Evolutionary conservation across 2,329 filamentous ascomycete species (phyloP).

Genomic region (Aspergillus chevalieri): DNA sequence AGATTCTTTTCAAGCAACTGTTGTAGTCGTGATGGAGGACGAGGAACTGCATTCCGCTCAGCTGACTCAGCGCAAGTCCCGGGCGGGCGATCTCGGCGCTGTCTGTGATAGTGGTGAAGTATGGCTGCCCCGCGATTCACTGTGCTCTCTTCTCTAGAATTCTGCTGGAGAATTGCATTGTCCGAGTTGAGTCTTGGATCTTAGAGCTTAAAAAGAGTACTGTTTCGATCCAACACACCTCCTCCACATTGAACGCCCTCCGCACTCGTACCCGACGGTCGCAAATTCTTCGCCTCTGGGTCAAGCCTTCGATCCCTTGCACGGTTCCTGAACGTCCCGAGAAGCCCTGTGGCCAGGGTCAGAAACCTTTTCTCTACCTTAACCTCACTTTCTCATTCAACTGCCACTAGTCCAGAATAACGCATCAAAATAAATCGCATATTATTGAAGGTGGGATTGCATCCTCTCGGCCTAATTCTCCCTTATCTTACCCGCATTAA

Average conservation of each 20-base stretch:
- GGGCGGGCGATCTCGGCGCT: neutral
- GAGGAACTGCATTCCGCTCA: neutral
- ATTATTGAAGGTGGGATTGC: neutral
- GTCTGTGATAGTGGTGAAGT: neutral
- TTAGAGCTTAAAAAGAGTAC: neutral
- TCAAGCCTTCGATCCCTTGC: neutral
- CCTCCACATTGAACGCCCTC: conserved; percentile 5
- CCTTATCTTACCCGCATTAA: conserved; percentile 10
- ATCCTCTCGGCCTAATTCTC: neutral
- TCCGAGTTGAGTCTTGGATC: neutral
- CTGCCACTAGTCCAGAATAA: neutral
- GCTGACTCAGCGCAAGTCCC: neutral
- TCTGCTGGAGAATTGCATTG: neutral
- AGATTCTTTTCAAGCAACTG: too few relatives aligned
- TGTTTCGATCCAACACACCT: neutral
- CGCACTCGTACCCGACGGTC: conserved; percentile 2
- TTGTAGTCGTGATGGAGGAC: neutral
- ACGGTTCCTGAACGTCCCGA: neutral
- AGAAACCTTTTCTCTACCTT: neutral
- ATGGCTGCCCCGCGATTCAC: neutral
- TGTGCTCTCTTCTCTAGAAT: neutral
- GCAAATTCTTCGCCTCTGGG: conserved; percentile 13
- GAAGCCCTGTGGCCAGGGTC: conserved; percentile 5
- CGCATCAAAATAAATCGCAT: neutral
- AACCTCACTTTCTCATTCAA: neutral